Percentiles rank a stretch among this genome's conserved stretches.
Conservation (phyloP, 2,329 filamentous ascomycete genomes). For the Sporothrix dimorphospora region DNA sequence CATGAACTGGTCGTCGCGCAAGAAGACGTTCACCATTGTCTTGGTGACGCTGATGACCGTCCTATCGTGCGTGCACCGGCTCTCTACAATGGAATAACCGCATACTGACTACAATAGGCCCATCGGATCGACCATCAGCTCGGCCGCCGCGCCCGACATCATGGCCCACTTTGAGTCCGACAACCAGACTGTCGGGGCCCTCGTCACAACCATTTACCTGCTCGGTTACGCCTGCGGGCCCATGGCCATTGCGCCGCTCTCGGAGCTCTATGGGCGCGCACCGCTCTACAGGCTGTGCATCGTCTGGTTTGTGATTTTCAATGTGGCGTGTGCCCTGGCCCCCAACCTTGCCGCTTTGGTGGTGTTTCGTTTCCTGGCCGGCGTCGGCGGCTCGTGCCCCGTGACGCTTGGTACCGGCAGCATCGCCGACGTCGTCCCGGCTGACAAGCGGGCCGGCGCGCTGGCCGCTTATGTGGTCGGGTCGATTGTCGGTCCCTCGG, state of each 20-base stretch:
- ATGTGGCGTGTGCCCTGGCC: slow-evolving; percentile 57
- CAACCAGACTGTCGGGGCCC: slow-evolving; percentile 57
- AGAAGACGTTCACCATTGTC: slow-evolving; percentile 20
- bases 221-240: slow-evolving; percentile 65
- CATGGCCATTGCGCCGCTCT: slow-evolving; percentile 59
- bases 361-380: slow-evolving; percentile 65
- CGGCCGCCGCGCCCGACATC: slow-evolving; percentile 65
- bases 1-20: slow-evolving; percentile 24
- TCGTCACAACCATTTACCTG: slow-evolving; percentile 70
- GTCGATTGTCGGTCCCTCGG: slow-evolving; percentile 48
- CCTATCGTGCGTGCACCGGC: too few relatives aligned
- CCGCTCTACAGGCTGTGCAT: slow-evolving; percentile 49
- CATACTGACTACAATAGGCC: neutral
- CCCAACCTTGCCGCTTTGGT: slow-evolving; percentile 55
- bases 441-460: slow-evolving; percentile 59
- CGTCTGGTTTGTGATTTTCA: slow-evolving; percentile 48
- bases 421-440: slow-evolving; percentile 64
- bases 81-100: too few relatives aligned
- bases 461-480: slow-evolving; percentile 53
- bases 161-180: slow-evolving; percentile 62
- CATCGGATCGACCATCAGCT: slow-evolving; percentile 57
- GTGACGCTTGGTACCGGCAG: slow-evolving; percentile 71
- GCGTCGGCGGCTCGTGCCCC: slow-evolving; percentile 65
- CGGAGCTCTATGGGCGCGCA: slow-evolving; percentile 60
- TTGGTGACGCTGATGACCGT: neutral